phyloP scores from a whole-genome alignment of 2,329 filamentous ascomycete genomes.

The Phoma herbarum region DNA sequence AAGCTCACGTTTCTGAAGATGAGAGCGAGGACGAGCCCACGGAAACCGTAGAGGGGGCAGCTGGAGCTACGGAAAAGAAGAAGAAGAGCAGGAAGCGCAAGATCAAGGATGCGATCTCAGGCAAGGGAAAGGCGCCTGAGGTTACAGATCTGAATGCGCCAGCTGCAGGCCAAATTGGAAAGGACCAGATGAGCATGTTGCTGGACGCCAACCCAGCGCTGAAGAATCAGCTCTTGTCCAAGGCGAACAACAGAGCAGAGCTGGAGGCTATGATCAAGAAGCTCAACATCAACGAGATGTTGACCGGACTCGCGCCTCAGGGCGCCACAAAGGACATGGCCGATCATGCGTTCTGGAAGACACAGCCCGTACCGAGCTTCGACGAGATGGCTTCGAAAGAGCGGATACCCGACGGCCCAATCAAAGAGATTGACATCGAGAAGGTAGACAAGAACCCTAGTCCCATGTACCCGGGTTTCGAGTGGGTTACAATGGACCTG shows the following conservation, averaged over 20 bases:
- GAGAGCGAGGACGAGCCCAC: constrained; percentile 47
- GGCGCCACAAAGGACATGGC: constrained; percentile 96
- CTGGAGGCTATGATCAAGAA: constrained; percentile 63
- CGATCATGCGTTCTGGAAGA: constrained; percentile 98
- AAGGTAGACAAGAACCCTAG: constrained; percentile 80
- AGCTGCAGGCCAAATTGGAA: constrained; percentile 45
- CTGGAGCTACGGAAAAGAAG: constrained; percentile 64
- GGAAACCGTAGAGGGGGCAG: constrained; percentile 45
- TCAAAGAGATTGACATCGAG: constrained; percentile 80
- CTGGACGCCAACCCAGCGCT: constrained; percentile 52
- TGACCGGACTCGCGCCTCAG: constrained; percentile 77
- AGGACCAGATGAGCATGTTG: constrained; percentile 50
- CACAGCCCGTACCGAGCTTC: constrained; percentile 92
- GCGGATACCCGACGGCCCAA: constrained; percentile 76
- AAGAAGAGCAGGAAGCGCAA: constrained; percentile 73
- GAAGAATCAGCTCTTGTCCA: constrained; percentile 48
- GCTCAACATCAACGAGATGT: constrained; percentile 73
- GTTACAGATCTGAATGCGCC: constrained; percentile 38
- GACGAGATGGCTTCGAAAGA: constrained; percentile 55
- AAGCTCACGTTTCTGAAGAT: constrained; percentile 41
- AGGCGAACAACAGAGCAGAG: constrained; percentile 38
- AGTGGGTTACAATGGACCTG: constrained; percentile 93
- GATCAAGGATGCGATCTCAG: constrained; percentile 57
- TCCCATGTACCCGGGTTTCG: constrained; percentile 78
- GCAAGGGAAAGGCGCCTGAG: constrained; percentile 44